Percentiles rank a stretch among this genome's conserved stretches.
phyloP scores from a whole-genome alignment of 2,329 filamentous ascomycete species.

The Lecanicillium sp. region DNA sequence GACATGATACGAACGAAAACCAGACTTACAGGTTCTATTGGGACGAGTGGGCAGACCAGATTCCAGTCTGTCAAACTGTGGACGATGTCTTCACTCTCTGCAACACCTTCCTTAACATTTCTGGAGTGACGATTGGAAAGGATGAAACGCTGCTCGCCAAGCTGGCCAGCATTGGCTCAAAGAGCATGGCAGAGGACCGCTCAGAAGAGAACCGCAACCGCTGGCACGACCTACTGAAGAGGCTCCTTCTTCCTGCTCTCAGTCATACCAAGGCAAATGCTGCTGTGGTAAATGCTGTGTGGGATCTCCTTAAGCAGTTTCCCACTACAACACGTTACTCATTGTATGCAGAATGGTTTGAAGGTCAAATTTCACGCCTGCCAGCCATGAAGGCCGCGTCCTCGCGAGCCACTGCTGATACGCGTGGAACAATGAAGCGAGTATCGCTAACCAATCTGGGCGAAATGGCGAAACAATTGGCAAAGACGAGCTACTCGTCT shows the following conservation, averaged over 20 bases:
- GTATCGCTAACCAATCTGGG: conserved; percentile 81
- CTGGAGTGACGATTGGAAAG: conserved; percentile 83
- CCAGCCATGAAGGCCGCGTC: conserved; percentile 76
- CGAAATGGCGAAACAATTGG: conserved; percentile 78
- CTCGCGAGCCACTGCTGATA: conserved; percentile 67
- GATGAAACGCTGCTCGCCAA: conserved; percentile 74
- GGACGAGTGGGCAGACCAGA: conserved; percentile 92
- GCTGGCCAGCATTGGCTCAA: conserved; percentile 74
- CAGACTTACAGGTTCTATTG: conserved; percentile 91
- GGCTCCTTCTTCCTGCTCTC: conserved; percentile 79
- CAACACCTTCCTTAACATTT: conserved; percentile 73
- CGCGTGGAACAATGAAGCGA: conserved; percentile 78
- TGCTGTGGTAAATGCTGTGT: conserved; percentile 77
- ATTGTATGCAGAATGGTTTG: conserved; percentile 92
- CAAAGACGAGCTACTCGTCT: conserved; percentile 86
- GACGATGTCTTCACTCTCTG: conserved; percentile 88
- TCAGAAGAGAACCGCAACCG: conserved; percentile 64
- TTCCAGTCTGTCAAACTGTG: conserved; percentile 82
- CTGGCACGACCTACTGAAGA: conserved; percentile 79
- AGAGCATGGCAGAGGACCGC: conserved; percentile 62
- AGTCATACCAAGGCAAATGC: conserved; percentile 82
- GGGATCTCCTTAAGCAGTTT: conserved; percentile 72
- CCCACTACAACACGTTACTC: conserved; percentile 70
- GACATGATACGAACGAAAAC: conserved; percentile 65
- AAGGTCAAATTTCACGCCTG: conserved; percentile 65